Evolutionary conservation across 1,139 yeast species (phyloP), one percentile per base, ranked within the genome.

Genomic region (Taiozyma sp.): DNA sequence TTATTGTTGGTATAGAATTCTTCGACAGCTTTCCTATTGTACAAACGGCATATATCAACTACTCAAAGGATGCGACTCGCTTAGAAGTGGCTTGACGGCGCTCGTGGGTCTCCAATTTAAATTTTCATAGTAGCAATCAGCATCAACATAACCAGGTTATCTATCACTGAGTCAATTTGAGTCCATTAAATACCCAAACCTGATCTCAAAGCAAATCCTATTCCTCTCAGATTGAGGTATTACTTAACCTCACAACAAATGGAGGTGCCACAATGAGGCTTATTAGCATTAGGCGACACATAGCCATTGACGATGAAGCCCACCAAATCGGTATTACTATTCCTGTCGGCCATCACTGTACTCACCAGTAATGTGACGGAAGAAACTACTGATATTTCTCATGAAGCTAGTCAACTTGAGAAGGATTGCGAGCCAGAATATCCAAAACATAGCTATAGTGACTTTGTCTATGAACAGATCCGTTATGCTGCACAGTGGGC

Each of bases 401-500:
- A 32, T 32, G 35, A n/a, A n/a, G 10, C 19, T 14, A 13, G 4
- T 6, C 35, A n/a, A 32, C 34, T 11, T 3, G n/a, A 30, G 34
- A 13, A 30, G n/a, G 35, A 32, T 4, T 6, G 6, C 10, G 6
- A n/a, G 5, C 35, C 19, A 32, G 6, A 32, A n/a, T 32, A 32
- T n/a, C 35, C 35, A 32, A n/a, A 32, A 8, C 35, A 32, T 19
- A 32, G 35, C 14, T 37, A 37, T 10, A 37, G 41, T 19, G 41
- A 37, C 14, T 37, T 10, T 37, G 41, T 37, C 4, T 37, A 19
- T 37, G 41, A 37, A 21, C 22, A 16, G 14, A 19, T 37, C 6
- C 16, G n/a, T 7, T 37, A 43, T 3, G 35, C 26, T 11, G 51
- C 55, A 2, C 34, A 40, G 9, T 52, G 48, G 47, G 46, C 53